phyloP scores from a whole-genome alignment of 306 rosid species.

The Spatholobus suberectus region DNA sequence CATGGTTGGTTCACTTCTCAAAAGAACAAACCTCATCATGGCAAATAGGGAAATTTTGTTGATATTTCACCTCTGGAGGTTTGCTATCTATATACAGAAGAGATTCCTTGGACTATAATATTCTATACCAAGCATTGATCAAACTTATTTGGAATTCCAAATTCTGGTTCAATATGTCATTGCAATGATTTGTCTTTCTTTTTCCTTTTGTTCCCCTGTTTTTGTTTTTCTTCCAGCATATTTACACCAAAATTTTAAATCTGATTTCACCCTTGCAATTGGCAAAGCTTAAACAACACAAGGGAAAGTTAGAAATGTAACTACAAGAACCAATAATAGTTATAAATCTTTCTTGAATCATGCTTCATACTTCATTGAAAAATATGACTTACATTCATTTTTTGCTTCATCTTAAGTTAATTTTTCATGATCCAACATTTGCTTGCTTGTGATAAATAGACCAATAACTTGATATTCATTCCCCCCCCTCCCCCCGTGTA shows the following conservation, averaged over 20 bases:
- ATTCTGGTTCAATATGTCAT: not conserved
- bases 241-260: not conserved
- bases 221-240: not conserved
- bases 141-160: not conserved
- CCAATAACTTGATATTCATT: not conserved
- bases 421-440: too few relatives aligned
- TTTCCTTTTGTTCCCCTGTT: not conserved
- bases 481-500: not conserved
- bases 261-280: not conserved
- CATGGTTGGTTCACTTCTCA: not conserved
- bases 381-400: too few relatives aligned
- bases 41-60: not conserved
- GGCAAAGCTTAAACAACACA: not conserved
- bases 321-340: not conserved
- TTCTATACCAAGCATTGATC: not conserved
- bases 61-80: not conserved
- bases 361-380: too few relatives aligned
- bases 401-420: too few relatives aligned
- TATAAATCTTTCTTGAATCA: not conserved
- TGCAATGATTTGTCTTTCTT: not conserved
- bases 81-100: not conserved
- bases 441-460: too few relatives aligned
- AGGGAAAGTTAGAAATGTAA: not conserved
- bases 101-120: not conserved
- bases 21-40: not conserved